Conservation (phyloP, 371 early-diverging fungal species). For the Lichtheimia corymbifera region DNA sequence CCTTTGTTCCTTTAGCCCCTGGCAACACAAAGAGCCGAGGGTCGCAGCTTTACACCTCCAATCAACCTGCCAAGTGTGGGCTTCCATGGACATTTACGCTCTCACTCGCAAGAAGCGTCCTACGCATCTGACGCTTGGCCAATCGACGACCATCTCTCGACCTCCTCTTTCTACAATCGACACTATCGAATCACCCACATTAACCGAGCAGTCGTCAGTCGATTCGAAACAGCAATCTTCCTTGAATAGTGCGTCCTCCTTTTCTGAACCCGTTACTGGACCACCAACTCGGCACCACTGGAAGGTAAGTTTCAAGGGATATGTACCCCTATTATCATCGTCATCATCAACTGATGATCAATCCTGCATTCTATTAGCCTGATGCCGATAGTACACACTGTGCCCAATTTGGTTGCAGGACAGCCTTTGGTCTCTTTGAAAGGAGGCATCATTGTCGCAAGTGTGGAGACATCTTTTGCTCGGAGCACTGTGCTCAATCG, state of each 20-base stretch:
- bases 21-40: too few relatives aligned
- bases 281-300: constrained; percentile 48
- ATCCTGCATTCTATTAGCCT: constrained; percentile 20
- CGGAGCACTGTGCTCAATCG: constrained; percentile 49
- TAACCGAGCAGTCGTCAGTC: constrained; percentile 17
- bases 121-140: constrained; percentile 55
- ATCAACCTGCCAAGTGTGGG: background rate
- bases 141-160: constrained; percentile 12
- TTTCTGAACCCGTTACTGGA: constrained; percentile 34
- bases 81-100: constrained; percentile 59
- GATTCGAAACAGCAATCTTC: constrained; percentile 17
- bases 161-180: constrained; percentile 15
- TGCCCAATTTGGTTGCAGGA: constrained; percentile 28
- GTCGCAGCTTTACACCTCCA: too few relatives aligned
- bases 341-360: too few relatives aligned
- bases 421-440: constrained; percentile 48
- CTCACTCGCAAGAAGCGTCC: constrained; percentile 62
- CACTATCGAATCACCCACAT: constrained; percentile 20
- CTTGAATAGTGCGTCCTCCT: constrained; percentile 7
- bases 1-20: too few relatives aligned
- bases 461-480: constrained; percentile 54
- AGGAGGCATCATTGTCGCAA: constrained; percentile 54
- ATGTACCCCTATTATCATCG: too few relatives aligned
- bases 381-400: constrained; percentile 39
- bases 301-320: constrained; percentile 34